phyloP scores from a whole-genome alignment of 257 asterid genomes.

The Fraxinus quadrangulata region DNA sequence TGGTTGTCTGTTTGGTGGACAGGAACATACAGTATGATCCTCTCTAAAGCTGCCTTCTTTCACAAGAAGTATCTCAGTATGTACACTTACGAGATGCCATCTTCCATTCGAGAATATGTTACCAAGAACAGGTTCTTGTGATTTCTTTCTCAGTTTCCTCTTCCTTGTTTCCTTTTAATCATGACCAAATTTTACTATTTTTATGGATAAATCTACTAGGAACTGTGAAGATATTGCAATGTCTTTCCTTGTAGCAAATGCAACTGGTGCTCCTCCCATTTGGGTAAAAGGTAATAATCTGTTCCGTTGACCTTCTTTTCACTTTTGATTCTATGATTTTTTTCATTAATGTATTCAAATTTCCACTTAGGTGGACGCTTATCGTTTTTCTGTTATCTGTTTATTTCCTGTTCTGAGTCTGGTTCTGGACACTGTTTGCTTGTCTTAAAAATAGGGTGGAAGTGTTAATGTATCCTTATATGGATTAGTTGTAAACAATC shows the following conservation, averaged over 20 bases:
- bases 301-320: neutral
- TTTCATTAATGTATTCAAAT: neutral
- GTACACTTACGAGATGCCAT: constrained; percentile 77
- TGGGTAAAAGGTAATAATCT: constrained; percentile 77
- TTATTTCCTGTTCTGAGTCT: neutral
- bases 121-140: constrained; percentile 55
- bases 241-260: constrained; percentile 88
- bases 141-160: neutral
- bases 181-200: constrained; percentile 10
- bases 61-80: constrained; percentile 72
- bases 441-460: neutral
- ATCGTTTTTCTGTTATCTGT: neutral
- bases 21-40: constrained; percentile 75
- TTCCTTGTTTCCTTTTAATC: constrained; percentile 6
- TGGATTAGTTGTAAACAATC: neutral
- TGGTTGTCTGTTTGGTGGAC: constrained; percentile 94
- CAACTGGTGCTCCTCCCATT: constrained; percentile 80
- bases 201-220: constrained; percentile 38
- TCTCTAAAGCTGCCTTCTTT: constrained; percentile 76
- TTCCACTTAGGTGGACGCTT: neutral
- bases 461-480: neutral
- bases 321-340: neutral
- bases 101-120: constrained; percentile 68
- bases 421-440: constrained; percentile 8
- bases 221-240: constrained; percentile 92